phyloP scores from a whole-genome alignment of 495 filamentous ascomycete genomes.

The Talaromyces ruber region DNA sequence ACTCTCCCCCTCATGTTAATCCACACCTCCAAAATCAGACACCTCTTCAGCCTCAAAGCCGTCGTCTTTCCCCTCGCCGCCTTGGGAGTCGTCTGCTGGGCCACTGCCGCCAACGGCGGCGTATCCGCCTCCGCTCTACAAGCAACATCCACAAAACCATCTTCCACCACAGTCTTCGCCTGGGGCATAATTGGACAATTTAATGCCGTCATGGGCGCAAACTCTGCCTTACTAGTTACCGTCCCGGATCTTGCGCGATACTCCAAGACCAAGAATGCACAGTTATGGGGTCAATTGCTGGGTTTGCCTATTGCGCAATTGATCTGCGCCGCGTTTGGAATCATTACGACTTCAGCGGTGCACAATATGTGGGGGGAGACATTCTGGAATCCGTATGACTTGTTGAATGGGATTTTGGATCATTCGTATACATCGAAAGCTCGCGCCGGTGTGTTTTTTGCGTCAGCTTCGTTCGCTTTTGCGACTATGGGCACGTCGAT shows the following conservation, averaged over 20 bases:
- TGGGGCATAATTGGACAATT: slow-evolving; percentile 9
- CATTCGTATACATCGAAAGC: slow-evolving; percentile 24
- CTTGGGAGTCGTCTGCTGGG: slow-evolving; percentile 1
- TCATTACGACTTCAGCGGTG: slow-evolving; percentile 12
- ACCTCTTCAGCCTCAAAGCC: slow-evolving; percentile 3
- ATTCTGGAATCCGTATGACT: slow-evolving; percentile 17
- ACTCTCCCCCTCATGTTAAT: slow-evolving; percentile 34
- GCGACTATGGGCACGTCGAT: slow-evolving; percentile 36
- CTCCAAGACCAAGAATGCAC: slow-evolving; percentile 10
- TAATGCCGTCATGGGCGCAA: slow-evolving; percentile 10
- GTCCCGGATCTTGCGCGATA: slow-evolving; percentile 25
- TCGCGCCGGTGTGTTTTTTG: slow-evolving; percentile 32
- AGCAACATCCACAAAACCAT: neutral
- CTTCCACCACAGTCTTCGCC: slow-evolving; percentile 1
- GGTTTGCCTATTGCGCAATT: slow-evolving; percentile 4
- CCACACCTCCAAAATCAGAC: slow-evolving; percentile 51
- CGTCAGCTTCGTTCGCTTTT: slow-evolving; percentile 18
- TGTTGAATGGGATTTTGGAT: slow-evolving; percentile 15
- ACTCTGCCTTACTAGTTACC: slow-evolving; percentile 12
- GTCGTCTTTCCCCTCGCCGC: neutral
- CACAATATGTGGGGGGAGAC: slow-evolving; percentile 10
- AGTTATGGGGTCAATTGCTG: neutral
- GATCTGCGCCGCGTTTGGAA: slow-evolving; percentile 10
- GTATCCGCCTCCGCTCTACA: neutral
- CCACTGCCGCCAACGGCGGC: neutral